Percentiles rank a stretch among this genome's conserved stretches.
Conservation (phyloP, 768 basidiomycete species). For the Megacollybia marginata region DNA sequence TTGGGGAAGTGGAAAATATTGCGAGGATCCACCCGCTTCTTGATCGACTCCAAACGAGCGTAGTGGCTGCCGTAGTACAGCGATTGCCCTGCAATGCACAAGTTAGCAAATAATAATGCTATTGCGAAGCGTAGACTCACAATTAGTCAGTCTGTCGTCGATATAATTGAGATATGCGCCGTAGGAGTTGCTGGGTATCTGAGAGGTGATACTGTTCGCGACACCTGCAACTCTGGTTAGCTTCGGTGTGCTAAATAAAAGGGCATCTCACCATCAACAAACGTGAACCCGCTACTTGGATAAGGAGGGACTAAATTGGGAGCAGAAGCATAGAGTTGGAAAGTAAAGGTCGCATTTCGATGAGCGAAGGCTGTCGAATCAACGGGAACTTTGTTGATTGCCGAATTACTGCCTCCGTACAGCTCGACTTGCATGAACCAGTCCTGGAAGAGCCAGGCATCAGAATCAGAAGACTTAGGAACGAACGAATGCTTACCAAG, state of each 20-base stretch:
- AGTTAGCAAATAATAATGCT: background rate
- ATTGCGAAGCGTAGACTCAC: background rate
- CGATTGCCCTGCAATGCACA: background rate
- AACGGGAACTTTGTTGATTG: conserved; percentile 31
- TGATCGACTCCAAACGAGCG: background rate
- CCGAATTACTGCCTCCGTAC: conserved; percentile 39
- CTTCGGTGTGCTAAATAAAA: background rate
- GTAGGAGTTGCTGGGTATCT: background rate
- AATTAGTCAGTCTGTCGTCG: background rate
- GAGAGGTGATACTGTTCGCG: background rate
- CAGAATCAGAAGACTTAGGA: background rate
- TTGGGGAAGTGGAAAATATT: background rate
- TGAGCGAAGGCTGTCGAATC: conserved; percentile 38
- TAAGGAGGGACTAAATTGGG: conserved; percentile 26
- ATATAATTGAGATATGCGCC: background rate
- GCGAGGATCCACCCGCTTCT: background rate
- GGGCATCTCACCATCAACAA: conserved; percentile 28
- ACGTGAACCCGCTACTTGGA: conserved; percentile 34
- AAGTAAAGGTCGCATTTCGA: conserved; percentile 34
- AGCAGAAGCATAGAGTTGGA: conserved; percentile 41
- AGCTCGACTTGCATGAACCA: conserved; percentile 14
- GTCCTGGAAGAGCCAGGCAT: conserved; percentile 27
- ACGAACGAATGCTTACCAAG: conserved; percentile 13
- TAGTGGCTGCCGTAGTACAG: conserved; percentile 1
- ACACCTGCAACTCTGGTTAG: background rate